A percentile compares a stretch with the other conserved stretches of the same genome.
Conservation (phyloP, 2,329 filamentous ascomycete species). For the Elsinoe australis region DNA sequence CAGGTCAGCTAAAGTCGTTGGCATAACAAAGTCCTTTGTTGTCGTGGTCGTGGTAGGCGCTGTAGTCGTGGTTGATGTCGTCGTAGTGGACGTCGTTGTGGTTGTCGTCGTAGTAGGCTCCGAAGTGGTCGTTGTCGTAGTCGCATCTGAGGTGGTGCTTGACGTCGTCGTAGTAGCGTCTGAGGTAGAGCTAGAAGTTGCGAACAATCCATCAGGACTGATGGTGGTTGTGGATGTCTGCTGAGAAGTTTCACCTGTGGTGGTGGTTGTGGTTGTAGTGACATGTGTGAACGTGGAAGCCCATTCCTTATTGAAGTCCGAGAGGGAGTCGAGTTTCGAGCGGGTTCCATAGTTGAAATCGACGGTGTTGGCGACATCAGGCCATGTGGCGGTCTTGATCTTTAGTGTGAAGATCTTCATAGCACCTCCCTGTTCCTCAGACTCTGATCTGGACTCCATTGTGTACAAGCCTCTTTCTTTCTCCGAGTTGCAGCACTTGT, state of each 20-base stretch:
- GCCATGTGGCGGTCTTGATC: not conserved
- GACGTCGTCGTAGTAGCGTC: conserved; percentile 33
- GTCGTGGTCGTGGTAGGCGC: conserved; percentile 31
- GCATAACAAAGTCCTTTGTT: too few species aligned
- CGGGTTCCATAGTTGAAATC: not conserved
- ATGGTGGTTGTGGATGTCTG: not conserved
- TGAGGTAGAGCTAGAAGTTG: not conserved
- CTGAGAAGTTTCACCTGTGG: not conserved
- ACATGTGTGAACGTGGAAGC: not conserved
- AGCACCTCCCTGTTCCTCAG: not conserved
- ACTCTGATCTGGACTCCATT: not conserved
- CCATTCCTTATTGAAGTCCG: not conserved
- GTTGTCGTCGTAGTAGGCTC: conserved; percentile 33
- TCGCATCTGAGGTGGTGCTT: conserved; percentile 27
- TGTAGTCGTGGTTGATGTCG: conserved; percentile 42
- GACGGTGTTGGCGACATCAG: not conserved
- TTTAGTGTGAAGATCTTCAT: not conserved
- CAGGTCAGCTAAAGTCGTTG: conserved; percentile 21
- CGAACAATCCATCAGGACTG: not conserved
- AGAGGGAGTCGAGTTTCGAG: not conserved
- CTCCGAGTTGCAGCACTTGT: not conserved
- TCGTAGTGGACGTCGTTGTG: conserved; percentile 34
- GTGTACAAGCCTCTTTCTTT: not conserved
- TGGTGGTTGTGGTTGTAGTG: not conserved
- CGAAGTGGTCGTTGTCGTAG: not conserved